Conservation (phyloP, 495 filamentous ascomycete species). For the Penicillium maclennaniae region DNA sequence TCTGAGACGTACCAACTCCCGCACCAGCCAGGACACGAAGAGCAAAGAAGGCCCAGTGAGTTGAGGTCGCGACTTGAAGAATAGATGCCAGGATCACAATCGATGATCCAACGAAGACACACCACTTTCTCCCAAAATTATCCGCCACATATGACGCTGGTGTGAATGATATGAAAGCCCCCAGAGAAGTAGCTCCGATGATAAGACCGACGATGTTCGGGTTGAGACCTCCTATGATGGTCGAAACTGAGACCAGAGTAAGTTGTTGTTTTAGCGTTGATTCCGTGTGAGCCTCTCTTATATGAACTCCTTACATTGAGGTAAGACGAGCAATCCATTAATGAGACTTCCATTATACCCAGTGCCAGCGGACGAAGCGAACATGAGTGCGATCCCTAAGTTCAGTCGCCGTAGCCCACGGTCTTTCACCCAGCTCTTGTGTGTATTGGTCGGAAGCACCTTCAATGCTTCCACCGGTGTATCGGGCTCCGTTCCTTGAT, state of each 20-base stretch:
- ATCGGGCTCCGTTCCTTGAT: constrained; percentile 6
- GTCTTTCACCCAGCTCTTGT: constrained; percentile 25
- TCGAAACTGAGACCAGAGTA: constrained; percentile 8
- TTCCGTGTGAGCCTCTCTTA: not conserved
- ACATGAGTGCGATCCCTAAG: constrained; percentile 21
- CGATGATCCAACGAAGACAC: constrained; percentile 14
- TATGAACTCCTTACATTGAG: constrained; percentile 20
- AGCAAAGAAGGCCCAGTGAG: constrained; percentile 24
- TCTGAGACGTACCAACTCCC: constrained; percentile 21
- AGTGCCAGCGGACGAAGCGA: constrained; percentile 22
- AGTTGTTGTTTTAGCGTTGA: not conserved
- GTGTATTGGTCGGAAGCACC: constrained; percentile 17
- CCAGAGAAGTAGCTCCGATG: constrained; percentile 24
- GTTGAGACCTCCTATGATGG: constrained; percentile 16
- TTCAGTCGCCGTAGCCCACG: constrained; percentile 23
- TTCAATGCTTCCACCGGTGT: constrained; percentile 14
- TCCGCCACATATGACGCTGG: constrained; percentile 25
- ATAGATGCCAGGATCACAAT: constrained; percentile 16
- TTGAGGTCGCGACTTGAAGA: constrained; percentile 10
- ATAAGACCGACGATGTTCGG: constrained; percentile 22
- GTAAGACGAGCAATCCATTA: constrained; percentile 24
- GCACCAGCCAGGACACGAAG: constrained; percentile 18
- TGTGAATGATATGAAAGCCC: constrained; percentile 20
- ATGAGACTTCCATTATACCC: constrained; percentile 28
- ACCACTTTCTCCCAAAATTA: constrained; percentile 16